Percentiles rank a stretch among this genome's conserved stretches.
phyloP scores from a whole-genome alignment of 2,329 filamentous ascomycete species.

The Aureobasidium leucospermi region DNA sequence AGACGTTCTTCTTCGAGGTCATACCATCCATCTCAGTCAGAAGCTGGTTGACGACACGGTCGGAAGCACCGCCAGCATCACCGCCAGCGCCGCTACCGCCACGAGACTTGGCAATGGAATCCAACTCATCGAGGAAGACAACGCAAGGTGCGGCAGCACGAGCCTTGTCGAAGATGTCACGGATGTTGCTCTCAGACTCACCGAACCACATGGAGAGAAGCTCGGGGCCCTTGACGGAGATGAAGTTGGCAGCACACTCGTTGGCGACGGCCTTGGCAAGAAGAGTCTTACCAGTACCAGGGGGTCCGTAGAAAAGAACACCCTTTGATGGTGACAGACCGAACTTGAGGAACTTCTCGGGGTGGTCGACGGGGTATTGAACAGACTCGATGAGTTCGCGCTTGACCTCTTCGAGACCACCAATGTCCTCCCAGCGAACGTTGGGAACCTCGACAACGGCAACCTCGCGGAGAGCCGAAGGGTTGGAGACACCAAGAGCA shows the following conservation, averaged over 20 bases:
- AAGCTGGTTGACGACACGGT: slow-evolving; percentile 99
- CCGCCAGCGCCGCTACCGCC: slow-evolving; percentile 92
- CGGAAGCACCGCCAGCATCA: slow-evolving; percentile 94
- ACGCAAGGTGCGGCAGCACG: slow-evolving; percentile 96
- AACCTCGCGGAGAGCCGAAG: slow-evolving; percentile 95
- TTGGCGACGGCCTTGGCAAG: slow-evolving; percentile 99
- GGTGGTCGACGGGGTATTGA: slow-evolving; percentile 98
- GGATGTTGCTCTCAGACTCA: slow-evolving; percentile 99
- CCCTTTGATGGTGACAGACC: slow-evolving; percentile 94
- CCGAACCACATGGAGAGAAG: slow-evolving; percentile 99
- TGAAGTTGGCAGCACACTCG: slow-evolving; percentile 99
- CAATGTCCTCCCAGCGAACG: slow-evolving; percentile 98
- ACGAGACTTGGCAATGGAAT: slow-evolving; percentile 98
- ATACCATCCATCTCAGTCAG: slow-evolving; percentile 99
- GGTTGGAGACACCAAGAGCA: slow-evolving; percentile 95
- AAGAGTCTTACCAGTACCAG: slow-evolving; percentile 99
- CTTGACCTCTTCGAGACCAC: slow-evolving; percentile 97
- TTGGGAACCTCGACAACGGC: slow-evolving; percentile 99
- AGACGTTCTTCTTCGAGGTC: slow-evolving; percentile 99
- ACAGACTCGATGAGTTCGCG: slow-evolving; percentile 98
- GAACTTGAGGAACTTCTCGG: slow-evolving; percentile 99
- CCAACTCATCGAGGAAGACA: slow-evolving; percentile 96
- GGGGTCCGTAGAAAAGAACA: slow-evolving; percentile 97
- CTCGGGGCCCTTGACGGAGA: slow-evolving; percentile 97
- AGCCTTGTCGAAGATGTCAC: slow-evolving; percentile 99